These are phyloP conservation scores for Bolboschoenoplectus hybrid DNA, from an alignment of 202 grass and related monocot species.

Conservation along the genomic window DNA sequence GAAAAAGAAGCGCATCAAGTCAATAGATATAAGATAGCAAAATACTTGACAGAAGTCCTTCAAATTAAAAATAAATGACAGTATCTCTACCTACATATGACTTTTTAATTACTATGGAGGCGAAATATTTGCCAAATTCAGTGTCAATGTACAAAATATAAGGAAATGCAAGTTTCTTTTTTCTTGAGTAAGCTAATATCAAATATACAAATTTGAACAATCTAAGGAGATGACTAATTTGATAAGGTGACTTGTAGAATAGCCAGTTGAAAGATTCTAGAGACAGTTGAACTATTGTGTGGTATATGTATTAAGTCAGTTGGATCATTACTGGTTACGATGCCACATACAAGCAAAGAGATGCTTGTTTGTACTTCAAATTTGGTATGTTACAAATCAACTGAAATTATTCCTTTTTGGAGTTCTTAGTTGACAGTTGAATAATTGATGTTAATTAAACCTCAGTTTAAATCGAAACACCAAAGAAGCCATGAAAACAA, in stretches of 20 bases:
- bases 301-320: no score
- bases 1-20: neutral
- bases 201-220: slow-evolving; percentile 1
- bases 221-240: neutral
- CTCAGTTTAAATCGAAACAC: neutral
- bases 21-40: neutral
- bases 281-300: no score
- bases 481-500: neutral
- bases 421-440: neutral
- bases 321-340: no score
- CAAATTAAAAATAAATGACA: neutral
- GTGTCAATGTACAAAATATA: neutral
- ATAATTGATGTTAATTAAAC: slow-evolving; percentile 13
- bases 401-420: neutral
- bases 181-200: slow-evolving; percentile 1
- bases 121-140: neutral
- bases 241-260: neutral
- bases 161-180: neutral
- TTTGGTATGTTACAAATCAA: neutral
- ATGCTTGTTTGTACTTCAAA: neutral
- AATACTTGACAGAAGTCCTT: neutral
- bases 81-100: neutral
- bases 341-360: neutral
- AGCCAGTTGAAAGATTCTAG: no score
- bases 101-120: neutral